Percentiles rank a stretch among this genome's conserved stretches.
Conservation (phyloP, 441 rosid species). For the Pelargonium cotyledonis region DNA sequence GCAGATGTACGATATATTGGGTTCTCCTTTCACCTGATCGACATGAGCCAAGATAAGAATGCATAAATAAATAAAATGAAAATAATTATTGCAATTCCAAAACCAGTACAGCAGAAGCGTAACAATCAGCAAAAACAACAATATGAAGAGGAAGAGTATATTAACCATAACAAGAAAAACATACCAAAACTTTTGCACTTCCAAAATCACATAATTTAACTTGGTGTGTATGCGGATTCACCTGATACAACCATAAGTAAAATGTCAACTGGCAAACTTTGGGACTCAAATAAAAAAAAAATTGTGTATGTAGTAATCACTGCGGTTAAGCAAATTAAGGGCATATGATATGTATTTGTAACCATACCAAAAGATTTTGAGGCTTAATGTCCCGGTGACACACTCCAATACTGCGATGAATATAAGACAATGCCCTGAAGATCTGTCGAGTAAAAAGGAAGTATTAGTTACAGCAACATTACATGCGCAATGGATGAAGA, state of each 20-base stretch:
- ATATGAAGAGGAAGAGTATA: neutral
- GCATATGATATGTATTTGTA: neutral
- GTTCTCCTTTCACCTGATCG: slow-evolving; percentile 89
- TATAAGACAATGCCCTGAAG: slow-evolving; percentile 79
- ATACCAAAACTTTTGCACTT: slow-evolving; percentile 93
- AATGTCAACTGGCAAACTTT: neutral
- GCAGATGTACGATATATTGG: slow-evolving; percentile 94
- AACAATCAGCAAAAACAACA: neutral
- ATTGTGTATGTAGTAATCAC: neutral
- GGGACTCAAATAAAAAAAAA: too few species aligned
- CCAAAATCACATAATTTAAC: slow-evolving; percentile 96
- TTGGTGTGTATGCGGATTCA: slow-evolving; percentile 95
- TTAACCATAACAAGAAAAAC: slow-evolving; percentile 16
- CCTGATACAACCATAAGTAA: slow-evolving; percentile 34
- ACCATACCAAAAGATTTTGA: slow-evolving; percentile 84
- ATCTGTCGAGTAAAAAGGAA: slow-evolving; percentile 45
- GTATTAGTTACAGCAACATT: neutral
- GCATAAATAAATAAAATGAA: slow-evolving; percentile 5
- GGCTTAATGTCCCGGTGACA: slow-evolving; percentile 99
- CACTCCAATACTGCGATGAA: slow-evolving; percentile 76
- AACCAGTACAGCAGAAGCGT: neutral
- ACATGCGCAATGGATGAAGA: neutral
- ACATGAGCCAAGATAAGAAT: slow-evolving; percentile 1
- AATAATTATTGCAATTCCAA: neutral
- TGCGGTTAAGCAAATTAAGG: neutral